phyloP scores from a whole-genome alignment of 192 early-diverging fungal genomes.

The Rhizoclosmatium globosum region DNA sequence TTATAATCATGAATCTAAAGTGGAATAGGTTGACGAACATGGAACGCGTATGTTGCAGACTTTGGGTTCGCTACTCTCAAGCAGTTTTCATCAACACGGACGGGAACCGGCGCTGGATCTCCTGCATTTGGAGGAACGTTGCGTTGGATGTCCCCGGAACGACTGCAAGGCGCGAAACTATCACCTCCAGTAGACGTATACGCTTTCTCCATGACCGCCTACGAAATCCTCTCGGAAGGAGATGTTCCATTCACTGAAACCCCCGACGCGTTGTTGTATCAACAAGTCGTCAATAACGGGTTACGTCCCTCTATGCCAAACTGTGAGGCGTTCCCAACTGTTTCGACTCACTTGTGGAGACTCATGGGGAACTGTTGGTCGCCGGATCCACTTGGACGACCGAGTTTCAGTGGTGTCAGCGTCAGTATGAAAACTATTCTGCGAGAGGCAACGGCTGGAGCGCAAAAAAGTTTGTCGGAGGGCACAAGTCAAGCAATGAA shows the following conservation, averaged over 20 bases:
- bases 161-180: conserved; percentile 27
- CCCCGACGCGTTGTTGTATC: conserved; percentile 36
- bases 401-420: conserved; percentile 4
- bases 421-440: neutral
- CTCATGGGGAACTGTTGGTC: conserved; percentile 33
- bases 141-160: conserved; percentile 48
- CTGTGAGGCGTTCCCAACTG: neutral
- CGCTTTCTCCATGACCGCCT: conserved; percentile 45
- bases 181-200: conserved; percentile 40
- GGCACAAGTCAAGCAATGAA: neutral
- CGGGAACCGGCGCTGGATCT: neutral
- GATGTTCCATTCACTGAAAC: conserved; percentile 31
- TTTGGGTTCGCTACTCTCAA: conserved; percentile 48
- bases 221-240: conserved; percentile 35
- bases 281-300: conserved; percentile 29
- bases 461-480: neutral
- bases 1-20: neutral
- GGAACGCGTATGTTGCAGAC: conserved; percentile 38
- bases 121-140: conserved; percentile 35
- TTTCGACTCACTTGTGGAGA: neutral
- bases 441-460: neutral
- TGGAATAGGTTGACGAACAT: conserved; percentile 31
- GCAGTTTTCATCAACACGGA: conserved; percentile 35
- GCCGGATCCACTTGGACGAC: conserved; percentile 29
- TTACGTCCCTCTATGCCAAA: conserved; percentile 12